These are phyloP conservation scores for Phellopilus nigrolimitatus DNA, from an alignment of 1,284 basidiomycete genomes.

Conservation along the genomic window DNA sequence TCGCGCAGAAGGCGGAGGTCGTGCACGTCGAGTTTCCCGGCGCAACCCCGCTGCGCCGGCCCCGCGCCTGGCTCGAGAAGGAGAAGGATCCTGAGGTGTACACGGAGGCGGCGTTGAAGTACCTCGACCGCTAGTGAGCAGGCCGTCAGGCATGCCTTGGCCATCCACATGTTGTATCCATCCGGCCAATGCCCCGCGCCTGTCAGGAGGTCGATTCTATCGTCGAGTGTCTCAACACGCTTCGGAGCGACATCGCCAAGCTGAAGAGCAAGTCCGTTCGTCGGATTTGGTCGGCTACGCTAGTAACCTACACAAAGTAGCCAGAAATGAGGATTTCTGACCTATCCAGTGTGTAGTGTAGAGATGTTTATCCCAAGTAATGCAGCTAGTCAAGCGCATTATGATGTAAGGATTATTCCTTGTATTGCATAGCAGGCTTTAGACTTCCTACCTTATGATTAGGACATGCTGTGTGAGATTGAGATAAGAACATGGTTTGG, in stretches of 20 bases:
- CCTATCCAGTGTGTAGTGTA: too few species aligned
- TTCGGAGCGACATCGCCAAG: constrained; percentile 47
- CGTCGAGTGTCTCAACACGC: constrained; percentile 46
- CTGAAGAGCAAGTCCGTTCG: constrained; percentile 53
- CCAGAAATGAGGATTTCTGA: too few species aligned
- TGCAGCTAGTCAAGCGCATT: too few species aligned
- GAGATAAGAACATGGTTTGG: too few species aligned
- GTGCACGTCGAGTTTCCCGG: constrained; percentile 60
- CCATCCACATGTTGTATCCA: constrained; percentile 33
- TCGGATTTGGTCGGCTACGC: too few species aligned
- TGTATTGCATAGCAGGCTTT: too few species aligned
- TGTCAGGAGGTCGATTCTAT: constrained; percentile 51
- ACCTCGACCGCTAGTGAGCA: constrained; percentile 67
- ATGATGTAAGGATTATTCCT: too few species aligned
- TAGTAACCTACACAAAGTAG: too few species aligned
- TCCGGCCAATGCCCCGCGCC: constrained; percentile 69
- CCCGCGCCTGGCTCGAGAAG: constrained; percentile 36
- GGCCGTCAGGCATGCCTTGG: not conserved
- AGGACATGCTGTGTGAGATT: too few species aligned
- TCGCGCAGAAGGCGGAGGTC: constrained; percentile 57
- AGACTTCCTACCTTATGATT: too few species aligned
- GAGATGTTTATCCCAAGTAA: too few species aligned
- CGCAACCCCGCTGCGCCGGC: constrained; percentile 61
- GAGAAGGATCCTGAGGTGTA: constrained; percentile 69
- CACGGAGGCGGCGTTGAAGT: constrained; percentile 66